phyloP scores from a whole-genome alignment of 2,329 filamentous ascomycete genomes.

The Aspergillus amoenus region DNA sequence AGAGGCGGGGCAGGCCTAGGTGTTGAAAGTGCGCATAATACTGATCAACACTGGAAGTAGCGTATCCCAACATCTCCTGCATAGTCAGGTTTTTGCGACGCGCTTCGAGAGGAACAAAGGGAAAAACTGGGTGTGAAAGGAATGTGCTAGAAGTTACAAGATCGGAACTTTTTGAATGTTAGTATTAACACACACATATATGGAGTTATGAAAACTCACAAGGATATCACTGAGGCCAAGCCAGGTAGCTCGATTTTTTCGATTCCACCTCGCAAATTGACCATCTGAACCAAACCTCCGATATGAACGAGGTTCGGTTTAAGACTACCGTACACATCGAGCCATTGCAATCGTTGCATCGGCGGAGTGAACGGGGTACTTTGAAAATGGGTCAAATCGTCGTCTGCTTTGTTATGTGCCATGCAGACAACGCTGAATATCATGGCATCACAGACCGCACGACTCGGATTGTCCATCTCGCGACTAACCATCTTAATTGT shows the following conservation, averaged over 20 bases:
- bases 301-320: conserved; percentile 37
- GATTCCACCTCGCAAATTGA: conserved; percentile 39
- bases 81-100: conserved; percentile 19
- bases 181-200: background rate
- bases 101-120: conserved; percentile 26
- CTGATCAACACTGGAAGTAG: conserved; percentile 24
- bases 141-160: conserved; percentile 27
- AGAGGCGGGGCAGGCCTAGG: conserved; percentile 29
- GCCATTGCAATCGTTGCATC: conserved; percentile 36
- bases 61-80: conserved; percentile 28
- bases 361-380: conserved; percentile 34
- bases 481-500: conserved; percentile 37
- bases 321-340: conserved; percentile 37
- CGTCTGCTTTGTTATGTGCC: conserved; percentile 30
- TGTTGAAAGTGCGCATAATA: conserved; percentile 23
- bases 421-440: conserved; percentile 39
- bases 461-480: conserved; percentile 31
- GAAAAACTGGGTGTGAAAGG: conserved; percentile 24
- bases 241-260: conserved; percentile 36
- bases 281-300: conserved; percentile 34
- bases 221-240: conserved; percentile 38
- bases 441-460: conserved; percentile 34
- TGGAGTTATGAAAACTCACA: conserved; percentile 27
- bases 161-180: conserved; percentile 24
- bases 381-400: conserved; percentile 10